phyloP scores from a whole-genome alignment of 208 protist genomes.

The Leishmania tarentolae region DNA sequence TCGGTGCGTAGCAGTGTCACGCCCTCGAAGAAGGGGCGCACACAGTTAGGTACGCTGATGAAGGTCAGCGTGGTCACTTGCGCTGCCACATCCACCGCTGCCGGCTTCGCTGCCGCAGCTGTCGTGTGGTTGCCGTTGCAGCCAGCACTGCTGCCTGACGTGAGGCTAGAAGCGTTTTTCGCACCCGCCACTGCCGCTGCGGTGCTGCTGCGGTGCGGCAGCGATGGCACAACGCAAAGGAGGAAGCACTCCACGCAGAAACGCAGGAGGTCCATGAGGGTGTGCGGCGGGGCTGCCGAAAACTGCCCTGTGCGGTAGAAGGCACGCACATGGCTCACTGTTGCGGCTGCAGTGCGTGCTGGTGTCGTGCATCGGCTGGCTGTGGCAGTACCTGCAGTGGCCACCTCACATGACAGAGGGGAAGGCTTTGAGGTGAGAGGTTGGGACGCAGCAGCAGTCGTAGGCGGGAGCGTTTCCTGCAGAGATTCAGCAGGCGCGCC shows the following conservation, averaged over 20 bases:
- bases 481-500: not conserved
- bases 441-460: not conserved
- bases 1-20: not conserved
- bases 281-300: conserved; percentile 15
- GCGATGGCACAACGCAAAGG: conserved; percentile 6
- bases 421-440: not conserved
- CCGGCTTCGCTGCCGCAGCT: not conserved
- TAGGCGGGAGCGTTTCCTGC: not conserved
- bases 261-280: conserved; percentile 50
- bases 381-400: not conserved
- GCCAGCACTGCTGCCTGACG: not conserved
- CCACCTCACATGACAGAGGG: not conserved
- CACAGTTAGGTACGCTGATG: conserved; percentile 18
- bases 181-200: not conserved
- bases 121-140: not conserved
- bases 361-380: not conserved
- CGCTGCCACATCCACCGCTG: not conserved
- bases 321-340: not conserved
- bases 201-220: not conserved
- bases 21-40: conserved; percentile 13
- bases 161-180: not conserved
- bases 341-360: not conserved
- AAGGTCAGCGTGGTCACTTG: conserved; percentile 24
- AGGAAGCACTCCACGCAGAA: conserved; percentile 50
- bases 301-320: conserved; percentile 30